These are phyloP conservation scores for Paecilomyces fulvus DNA, from an alignment of 2,329 filamentous ascomycete species.

Conservation along the genomic window DNA sequence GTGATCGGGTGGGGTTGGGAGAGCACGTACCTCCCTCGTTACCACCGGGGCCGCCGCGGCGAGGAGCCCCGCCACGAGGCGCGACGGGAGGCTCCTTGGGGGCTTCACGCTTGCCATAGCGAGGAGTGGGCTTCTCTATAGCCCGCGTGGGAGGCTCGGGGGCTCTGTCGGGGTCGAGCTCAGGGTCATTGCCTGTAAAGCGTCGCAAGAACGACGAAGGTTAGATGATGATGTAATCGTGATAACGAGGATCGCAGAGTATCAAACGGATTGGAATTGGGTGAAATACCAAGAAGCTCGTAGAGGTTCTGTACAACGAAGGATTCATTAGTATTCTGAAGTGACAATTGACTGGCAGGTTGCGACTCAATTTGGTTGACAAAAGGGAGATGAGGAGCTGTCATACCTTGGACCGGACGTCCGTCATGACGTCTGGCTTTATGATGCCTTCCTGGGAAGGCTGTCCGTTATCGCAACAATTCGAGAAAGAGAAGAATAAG, in stretches of 20 bases:
- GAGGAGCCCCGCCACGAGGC: conserved; percentile 23
- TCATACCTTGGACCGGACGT: conserved; percentile 46
- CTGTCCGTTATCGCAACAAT: conserved; percentile 41
- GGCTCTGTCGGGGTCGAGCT: conserved; percentile 64
- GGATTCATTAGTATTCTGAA: conserved; percentile 28
- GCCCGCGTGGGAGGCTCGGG: conserved; percentile 76
- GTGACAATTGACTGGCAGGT: conserved; percentile 1
- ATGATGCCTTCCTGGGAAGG: conserved; percentile 44
- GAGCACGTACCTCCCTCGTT: conserved; percentile 75
- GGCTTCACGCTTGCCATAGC: conserved; percentile 79
- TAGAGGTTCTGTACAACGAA: conserved; percentile 68
- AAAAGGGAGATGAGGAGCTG: conserved; percentile 1
- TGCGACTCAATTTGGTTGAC: conserved; percentile 1
- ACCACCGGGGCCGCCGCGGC: conserved; percentile 52
- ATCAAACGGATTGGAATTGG: conserved; percentile 13
- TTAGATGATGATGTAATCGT: conserved; percentile 21
- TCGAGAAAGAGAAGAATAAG: conserved; percentile 20
- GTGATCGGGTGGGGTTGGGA: background rate
- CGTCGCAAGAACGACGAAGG: conserved; percentile 16
- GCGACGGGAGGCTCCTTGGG: conserved; percentile 59
- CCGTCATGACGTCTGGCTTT: conserved; percentile 43
- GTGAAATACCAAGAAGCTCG: conserved; percentile 83
- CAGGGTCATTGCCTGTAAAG: conserved; percentile 56
- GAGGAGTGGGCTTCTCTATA: conserved; percentile 71
- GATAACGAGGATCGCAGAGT: conserved; percentile 11